Percentiles rank a stretch among this genome's conserved stretches.
phyloP scores from a whole-genome alignment of 257 asterid genomes.

The Fraxinus anomala region DNA sequence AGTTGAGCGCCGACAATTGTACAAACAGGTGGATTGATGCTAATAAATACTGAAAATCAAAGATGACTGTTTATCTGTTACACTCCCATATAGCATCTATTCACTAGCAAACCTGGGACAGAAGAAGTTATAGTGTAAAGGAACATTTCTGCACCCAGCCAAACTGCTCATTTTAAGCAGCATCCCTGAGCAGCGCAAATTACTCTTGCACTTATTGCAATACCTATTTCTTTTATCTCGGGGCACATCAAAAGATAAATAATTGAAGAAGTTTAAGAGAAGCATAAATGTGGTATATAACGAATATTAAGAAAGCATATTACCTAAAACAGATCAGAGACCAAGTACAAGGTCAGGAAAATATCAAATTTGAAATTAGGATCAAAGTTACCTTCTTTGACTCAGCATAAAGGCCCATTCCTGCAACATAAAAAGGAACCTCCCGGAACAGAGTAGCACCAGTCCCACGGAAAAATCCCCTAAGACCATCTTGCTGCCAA shows the following conservation, averaged over 20 bases:
- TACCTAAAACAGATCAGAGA: neutral
- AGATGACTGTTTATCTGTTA: neutral
- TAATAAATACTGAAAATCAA: neutral
- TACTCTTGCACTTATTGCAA: too few species aligned
- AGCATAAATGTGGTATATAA: neutral
- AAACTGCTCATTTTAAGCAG: neutral
- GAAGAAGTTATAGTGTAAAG: neutral
- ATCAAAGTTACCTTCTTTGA: constrained; percentile 71
- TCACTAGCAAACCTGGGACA: neutral
- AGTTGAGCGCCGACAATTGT: neutral
- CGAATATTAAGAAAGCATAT: neutral
- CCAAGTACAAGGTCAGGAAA: neutral
- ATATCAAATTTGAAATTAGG: neutral
- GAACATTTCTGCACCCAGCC: neutral
- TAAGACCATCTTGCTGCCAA: constrained; percentile 86
- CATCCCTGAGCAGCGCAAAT: neutral
- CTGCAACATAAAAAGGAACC: constrained; percentile 91
- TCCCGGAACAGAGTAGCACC: constrained; percentile 94
- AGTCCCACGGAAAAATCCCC: constrained; percentile 95
- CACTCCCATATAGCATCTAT: neutral
- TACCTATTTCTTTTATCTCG: neutral
- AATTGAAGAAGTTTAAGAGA: neutral
- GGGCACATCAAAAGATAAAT: neutral
- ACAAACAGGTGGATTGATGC: neutral
- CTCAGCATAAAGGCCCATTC: constrained; percentile 96